Conservation (phyloP, 345 rosid genomes). For the Pistacia integerrima region DNA sequence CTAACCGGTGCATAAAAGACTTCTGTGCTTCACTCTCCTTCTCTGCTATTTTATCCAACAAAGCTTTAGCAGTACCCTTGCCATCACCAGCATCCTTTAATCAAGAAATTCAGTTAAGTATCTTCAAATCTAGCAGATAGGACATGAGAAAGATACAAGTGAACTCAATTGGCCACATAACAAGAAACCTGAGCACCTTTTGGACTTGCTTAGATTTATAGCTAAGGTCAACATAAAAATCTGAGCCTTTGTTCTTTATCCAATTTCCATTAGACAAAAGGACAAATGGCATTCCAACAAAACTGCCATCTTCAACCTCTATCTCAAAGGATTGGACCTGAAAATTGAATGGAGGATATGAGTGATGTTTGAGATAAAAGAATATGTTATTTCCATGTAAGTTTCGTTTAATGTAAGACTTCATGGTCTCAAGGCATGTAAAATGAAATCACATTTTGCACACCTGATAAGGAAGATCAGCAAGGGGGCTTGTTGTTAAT, state of each 20-base stretch:
- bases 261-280: slow-evolving; percentile 70
- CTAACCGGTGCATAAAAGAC: slow-evolving; percentile 98
- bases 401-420: slow-evolving; percentile 4
- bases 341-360: slow-evolving; percentile 24
- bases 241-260: slow-evolving; percentile 75
- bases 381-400: background rate
- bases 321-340: slow-evolving; percentile 80
- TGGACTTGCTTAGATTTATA: slow-evolving; percentile 51
- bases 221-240: slow-evolving; percentile 77
- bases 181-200: slow-evolving; percentile 55
- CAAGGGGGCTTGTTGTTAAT: slow-evolving; percentile 38
- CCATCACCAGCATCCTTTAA: slow-evolving; percentile 79
- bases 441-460: slow-evolving; percentile 14
- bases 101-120: slow-evolving; percentile 25
- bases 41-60: slow-evolving; percentile 74
- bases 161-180: slow-evolving; percentile 5
- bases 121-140: slow-evolving; percentile 4
- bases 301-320: slow-evolving; percentile 72
- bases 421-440: slow-evolving; percentile 12
- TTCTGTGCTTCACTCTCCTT: slow-evolving; percentile 95
- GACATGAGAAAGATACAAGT: slow-evolving; percentile 15
- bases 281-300: slow-evolving; percentile 93
- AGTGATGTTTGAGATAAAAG: background rate
- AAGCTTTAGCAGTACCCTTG: slow-evolving; percentile 71
- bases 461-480: slow-evolving; percentile 69